Evolutionary conservation across 1,139 yeast genomes (phyloP).

Genomic region (Blastobotrys malaysiensis): DNA sequence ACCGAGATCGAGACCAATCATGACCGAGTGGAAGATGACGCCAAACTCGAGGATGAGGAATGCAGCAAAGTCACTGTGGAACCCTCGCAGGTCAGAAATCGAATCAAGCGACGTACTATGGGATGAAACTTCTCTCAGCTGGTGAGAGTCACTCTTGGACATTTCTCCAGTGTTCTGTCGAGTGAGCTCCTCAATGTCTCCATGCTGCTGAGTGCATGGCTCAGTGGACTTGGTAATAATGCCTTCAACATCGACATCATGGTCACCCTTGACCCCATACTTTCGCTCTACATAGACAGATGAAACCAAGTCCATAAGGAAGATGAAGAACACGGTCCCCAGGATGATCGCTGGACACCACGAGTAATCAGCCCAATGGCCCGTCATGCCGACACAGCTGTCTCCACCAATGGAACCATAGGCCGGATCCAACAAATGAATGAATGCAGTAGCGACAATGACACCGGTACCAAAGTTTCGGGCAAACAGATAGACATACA

Average conservation of each 20-base stretch:
- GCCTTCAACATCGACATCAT: conserved; percentile 56
- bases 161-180: conserved; percentile 3
- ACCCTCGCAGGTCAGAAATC: background rate
- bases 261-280: conserved; percentile 19
- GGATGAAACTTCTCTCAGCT: background rate
- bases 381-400: conserved; percentile 49
- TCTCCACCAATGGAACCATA: conserved; percentile 45
- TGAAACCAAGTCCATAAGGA: conserved; percentile 30
- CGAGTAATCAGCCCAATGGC: conserved; percentile 31
- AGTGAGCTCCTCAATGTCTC: conserved; percentile 13
- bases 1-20: conserved; percentile 70
- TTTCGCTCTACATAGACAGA: conserved; percentile 24
- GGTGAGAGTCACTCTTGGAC: background rate
- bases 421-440: conserved; percentile 80
- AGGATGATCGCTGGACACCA: conserved; percentile 35
- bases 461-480: conserved; percentile 83
- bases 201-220: conserved; percentile 21
- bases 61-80: conserved; percentile 20
- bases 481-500: conserved; percentile 59
- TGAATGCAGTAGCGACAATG: conserved; percentile 81
- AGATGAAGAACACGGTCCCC: conserved; percentile 36
- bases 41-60: conserved; percentile 70
- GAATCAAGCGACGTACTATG: background rate
- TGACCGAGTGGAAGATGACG: conserved; percentile 71
- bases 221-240: conserved; percentile 59